Conservation (phyloP, 768 basidiomycete genomes). For the Chiua virens region DNA sequence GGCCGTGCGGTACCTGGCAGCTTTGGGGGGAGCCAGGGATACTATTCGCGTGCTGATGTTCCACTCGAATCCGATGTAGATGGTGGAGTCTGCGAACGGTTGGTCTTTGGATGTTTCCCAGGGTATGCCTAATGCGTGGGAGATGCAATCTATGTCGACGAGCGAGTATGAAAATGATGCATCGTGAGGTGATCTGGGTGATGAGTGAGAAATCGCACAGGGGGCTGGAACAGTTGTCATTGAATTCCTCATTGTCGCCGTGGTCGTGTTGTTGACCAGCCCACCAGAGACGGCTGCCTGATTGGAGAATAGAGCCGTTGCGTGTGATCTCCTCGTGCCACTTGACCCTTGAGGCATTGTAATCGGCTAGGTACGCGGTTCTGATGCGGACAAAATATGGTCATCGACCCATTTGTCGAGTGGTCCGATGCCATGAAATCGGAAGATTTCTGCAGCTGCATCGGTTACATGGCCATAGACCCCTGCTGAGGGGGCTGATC, state of each 20-base stretch:
- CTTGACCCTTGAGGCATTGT: background rate
- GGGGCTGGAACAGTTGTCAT: background rate
- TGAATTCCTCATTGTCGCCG: background rate
- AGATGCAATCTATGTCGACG: background rate
- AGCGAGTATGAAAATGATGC: background rate
- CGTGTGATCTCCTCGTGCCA: background rate
- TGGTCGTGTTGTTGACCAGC: background rate
- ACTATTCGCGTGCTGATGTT: too few species aligned
- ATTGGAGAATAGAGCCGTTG: background rate
- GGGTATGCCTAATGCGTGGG: too few species aligned
- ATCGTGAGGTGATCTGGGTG: background rate
- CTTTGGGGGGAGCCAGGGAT: conserved; percentile 25
- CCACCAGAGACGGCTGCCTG: conserved; percentile 6
- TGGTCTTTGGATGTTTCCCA: too few species aligned
- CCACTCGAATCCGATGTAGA: conserved; percentile 37
- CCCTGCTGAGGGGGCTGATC: background rate
- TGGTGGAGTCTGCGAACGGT: too few species aligned
- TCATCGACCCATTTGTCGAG: too few species aligned
- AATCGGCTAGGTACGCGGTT: background rate
- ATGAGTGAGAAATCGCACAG: background rate
- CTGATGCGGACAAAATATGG: too few species aligned
- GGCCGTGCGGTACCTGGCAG: background rate
- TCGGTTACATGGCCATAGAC: conserved; percentile 5
- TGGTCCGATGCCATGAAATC: background rate
- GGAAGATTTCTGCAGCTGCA: conserved; percentile 1